Evolutionary conservation across 140 eudicot species (phyloP), one percentile per base, ranked within the genome.

Genomic region (Bidens hawaiensis): DNA sequence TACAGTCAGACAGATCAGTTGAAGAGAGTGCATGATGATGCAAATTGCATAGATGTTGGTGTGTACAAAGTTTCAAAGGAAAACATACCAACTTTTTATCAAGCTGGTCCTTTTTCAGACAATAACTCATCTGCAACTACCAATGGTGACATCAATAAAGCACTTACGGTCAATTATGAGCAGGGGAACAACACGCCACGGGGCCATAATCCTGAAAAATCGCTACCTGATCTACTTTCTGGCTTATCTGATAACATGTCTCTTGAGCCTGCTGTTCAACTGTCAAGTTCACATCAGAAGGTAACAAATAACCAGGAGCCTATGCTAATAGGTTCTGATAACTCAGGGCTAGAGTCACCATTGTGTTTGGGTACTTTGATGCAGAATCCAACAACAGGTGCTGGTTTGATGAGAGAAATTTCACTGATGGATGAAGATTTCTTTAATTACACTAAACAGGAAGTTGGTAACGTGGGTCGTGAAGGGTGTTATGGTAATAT

Each of bases 381-480:
- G 47, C 65, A 65, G 53, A 76, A 70, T 65, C 66, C 81, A 76
- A 62, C n/a, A n/a, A n/a, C 68, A 28, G 45, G 51, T 64, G 55
- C 27, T 41, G 65, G 60, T 28, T 34, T 30, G 62, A 30, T 62
- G 69, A 76, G 72, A 64, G 81, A 55, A 60, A 54, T 76, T 64
- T 70, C 81, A 31, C 36, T 70, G 16, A 71, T 65, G 65, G 81
- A 76, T 65, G 81, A 49, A 2, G 77, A 71, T 30, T 59, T 67
- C 56, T 76, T 76, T 53, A 49, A 19, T 66, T 70, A 49, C 70
- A 64, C 70, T 14, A 58, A 76, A 38, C 65, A 46, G 17, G 73
- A 41, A 51, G 41, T 36, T 41, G 64, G 55, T 55, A 64, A 36
- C 11, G 6, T 34, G 23, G 50, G 56, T 26, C 61, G 17, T 31